These are phyloP conservation scores for Rutstroemia sp. DNA, from an alignment of 2,329 filamentous ascomycete species.

Conservation along the genomic window DNA sequence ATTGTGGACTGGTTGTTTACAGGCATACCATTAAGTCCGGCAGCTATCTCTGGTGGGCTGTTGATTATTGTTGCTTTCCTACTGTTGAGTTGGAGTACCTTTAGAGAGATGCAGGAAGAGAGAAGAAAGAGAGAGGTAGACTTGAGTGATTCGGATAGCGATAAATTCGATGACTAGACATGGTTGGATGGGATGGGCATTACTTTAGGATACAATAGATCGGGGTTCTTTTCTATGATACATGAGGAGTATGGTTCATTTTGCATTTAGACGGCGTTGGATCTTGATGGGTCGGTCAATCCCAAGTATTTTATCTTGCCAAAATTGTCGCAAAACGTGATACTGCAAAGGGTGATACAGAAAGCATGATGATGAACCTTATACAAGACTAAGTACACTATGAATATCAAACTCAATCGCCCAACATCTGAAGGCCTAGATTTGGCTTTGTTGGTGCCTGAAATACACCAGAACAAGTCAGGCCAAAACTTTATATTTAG, in stretches of 20 bases:
- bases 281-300: not conserved
- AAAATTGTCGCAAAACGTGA: too few relatives aligned
- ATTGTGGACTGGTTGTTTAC: conserved; percentile 84
- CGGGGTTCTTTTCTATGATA: not conserved
- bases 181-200: not conserved
- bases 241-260: not conserved
- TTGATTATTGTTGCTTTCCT: conserved; percentile 84
- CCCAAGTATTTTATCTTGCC: not conserved
- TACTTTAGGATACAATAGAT: not conserved
- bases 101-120: conserved; percentile 86
- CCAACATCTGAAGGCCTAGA: too few relatives aligned
- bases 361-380: too few relatives aligned
- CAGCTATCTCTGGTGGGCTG: conserved; percentile 73
- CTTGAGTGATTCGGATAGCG: conserved; percentile 37
- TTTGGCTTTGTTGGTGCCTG: too few relatives aligned
- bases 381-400: too few relatives aligned
- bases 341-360: too few relatives aligned
- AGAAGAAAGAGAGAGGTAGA: conserved; percentile 48
- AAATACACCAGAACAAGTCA: too few relatives aligned
- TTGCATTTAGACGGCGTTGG: not conserved
- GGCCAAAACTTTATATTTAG: not conserved
- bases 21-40: conserved; percentile 64
- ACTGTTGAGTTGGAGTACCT: conserved; percentile 87
- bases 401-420: too few relatives aligned
- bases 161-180: conserved; percentile 33